phyloP scores from a whole-genome alignment of 1,284 basidiomycete species.

The Ustilago cynodontis region DNA sequence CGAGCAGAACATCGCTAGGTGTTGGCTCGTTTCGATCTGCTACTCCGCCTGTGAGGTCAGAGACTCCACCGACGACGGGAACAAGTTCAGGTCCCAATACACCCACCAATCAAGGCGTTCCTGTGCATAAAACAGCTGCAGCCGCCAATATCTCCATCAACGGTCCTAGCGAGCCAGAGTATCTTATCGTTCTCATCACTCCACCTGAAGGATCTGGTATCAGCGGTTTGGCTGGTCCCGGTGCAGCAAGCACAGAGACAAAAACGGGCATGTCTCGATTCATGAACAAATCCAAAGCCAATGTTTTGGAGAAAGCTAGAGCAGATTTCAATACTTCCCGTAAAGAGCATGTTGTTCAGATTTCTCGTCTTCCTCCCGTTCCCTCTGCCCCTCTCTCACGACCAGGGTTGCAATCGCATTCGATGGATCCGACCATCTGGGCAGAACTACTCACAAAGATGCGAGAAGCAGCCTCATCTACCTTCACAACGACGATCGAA shows the following conservation, averaged over 20 bases:
- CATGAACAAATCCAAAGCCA: conserved; percentile 84
- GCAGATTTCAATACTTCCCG: conserved; percentile 93
- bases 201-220: conserved; percentile 52
- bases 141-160: neutral
- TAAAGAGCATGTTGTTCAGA: conserved; percentile 74
- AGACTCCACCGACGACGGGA: conserved; percentile 26
- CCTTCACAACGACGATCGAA: conserved; percentile 82
- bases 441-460: conserved; percentile 87
- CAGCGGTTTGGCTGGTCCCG: conserved; percentile 71
- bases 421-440: conserved; percentile 82
- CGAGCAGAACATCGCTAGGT: conserved; percentile 33
- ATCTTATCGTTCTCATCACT: conserved; percentile 66
- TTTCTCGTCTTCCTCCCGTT: conserved; percentile 42
- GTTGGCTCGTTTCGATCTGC: conserved; percentile 36
- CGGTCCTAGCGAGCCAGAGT: conserved; percentile 55
- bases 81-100: conserved; percentile 36
- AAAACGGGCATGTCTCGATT: conserved; percentile 58
- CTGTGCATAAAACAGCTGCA: conserved; percentile 11
- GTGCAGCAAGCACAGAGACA: conserved; percentile 78
- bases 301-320: conserved; percentile 88
- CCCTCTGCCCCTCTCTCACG: conserved; percentile 75
- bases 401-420: conserved; percentile 76
- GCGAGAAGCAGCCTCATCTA: conserved; percentile 85
- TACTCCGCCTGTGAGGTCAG: conserved; percentile 37
- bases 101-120: conserved; percentile 27